phyloP scores from a whole-genome alignment of 202 grass and related monocot genomes.

The Schoenoplectus triqueter region DNA sequence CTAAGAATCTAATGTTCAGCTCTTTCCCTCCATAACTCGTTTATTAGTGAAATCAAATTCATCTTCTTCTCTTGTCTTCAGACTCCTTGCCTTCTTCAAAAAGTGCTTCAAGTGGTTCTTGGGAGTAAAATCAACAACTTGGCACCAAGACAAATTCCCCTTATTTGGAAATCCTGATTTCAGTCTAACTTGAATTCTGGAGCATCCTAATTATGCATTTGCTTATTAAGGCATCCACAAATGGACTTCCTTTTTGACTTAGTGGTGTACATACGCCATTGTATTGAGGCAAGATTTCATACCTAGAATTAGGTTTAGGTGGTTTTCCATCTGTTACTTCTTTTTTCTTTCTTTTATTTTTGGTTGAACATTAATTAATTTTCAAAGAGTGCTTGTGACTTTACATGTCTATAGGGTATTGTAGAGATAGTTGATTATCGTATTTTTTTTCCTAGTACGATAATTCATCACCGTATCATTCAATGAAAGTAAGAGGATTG shows the following conservation, averaged over 20 bases:
- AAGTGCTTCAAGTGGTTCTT: slow-evolving; percentile 48
- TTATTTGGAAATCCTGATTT: slow-evolving; percentile 31
- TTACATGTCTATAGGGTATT: slow-evolving; percentile 37
- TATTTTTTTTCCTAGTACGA: neutral
- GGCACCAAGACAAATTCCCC: slow-evolving; percentile 24
- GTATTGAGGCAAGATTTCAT: slow-evolving; percentile 29
- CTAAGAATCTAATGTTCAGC: neutral
- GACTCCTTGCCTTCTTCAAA: slow-evolving; percentile 53
- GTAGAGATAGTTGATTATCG: slow-evolving; percentile 27
- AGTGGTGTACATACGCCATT: slow-evolving; percentile 37
- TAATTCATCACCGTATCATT: neutral
- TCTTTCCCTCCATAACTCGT: neutral
- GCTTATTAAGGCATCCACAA: slow-evolving; percentile 24
- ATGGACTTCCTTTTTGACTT: slow-evolving; percentile 28
- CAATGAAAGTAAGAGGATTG: slow-evolving; percentile 10
- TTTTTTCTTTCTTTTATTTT: slow-evolving; percentile 23
- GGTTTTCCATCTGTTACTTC: slow-evolving; percentile 22
- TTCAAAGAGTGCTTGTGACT: slow-evolving; percentile 23
- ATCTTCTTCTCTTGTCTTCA: slow-evolving; percentile 48
- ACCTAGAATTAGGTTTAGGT: slow-evolving; percentile 43
- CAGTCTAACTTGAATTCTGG: slow-evolving; percentile 30
- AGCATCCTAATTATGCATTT: slow-evolving; percentile 29
- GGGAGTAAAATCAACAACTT: slow-evolving; percentile 38
- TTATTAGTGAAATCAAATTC: slow-evolving; percentile 37
- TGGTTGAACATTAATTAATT: slow-evolving; percentile 29